phyloP scores from a whole-genome alignment of 441 rosid genomes.

The Populus hybrid region DNA sequence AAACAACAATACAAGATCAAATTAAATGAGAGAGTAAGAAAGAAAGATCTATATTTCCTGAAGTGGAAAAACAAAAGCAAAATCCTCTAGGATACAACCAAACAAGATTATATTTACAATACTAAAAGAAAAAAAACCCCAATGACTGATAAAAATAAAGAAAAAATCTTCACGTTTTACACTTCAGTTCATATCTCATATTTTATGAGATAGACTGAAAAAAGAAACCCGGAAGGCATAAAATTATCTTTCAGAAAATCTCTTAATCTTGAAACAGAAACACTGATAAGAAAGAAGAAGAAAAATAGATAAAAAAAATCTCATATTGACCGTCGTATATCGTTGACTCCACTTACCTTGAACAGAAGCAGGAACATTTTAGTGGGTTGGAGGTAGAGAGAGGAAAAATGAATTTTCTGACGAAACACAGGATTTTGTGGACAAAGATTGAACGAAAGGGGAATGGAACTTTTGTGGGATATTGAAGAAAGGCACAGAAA shows the following conservation, averaged over 20 bases:
- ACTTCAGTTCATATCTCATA: neutral
- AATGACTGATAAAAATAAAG: neutral
- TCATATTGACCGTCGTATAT: neutral
- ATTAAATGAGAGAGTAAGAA: neutral
- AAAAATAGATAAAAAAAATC: neutral
- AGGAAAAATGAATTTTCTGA: neutral
- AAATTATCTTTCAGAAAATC: too few relatives aligned
- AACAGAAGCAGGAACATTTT: neutral
- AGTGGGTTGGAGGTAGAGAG: neutral
- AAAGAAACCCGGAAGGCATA: neutral
- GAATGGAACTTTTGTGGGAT: neutral
- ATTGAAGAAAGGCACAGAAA: slow-evolving; percentile 12
- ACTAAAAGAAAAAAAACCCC: neutral
- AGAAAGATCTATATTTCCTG: slow-evolving; percentile 6
- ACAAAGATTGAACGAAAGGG: neutral
- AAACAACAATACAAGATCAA: neutral
- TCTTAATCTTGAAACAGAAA: neutral
- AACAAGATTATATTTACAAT: neutral
- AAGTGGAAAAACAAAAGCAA: neutral
- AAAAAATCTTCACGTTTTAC: neutral
- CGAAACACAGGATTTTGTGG: neutral
- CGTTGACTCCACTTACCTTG: slow-evolving; percentile 9
- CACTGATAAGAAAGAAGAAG: neutral
- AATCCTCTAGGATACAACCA: slow-evolving; percentile 8
- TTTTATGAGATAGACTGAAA: neutral